A percentile compares a stretch with the other conserved stretches of the same genome.
Evolutionary conservation across 768 basidiomycete genomes (phyloP).

Genomic region (Suillus weaverae): DNA sequence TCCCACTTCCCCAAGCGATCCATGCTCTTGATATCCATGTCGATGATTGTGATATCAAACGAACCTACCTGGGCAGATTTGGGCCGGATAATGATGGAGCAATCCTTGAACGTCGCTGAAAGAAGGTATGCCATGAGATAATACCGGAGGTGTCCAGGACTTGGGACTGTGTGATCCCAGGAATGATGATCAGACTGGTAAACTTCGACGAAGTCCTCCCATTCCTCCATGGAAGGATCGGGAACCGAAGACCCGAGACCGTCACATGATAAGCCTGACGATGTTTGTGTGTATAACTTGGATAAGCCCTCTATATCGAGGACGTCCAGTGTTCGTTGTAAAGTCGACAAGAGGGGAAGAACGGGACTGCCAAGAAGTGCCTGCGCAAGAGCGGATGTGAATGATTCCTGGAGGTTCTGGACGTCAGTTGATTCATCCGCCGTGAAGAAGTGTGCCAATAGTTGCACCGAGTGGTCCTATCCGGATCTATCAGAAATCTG

Average conservation of each 20-base stretch:
- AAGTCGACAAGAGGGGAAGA: slow-evolving; percentile 50
- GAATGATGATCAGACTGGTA: slow-evolving; percentile 43
- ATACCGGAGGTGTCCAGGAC: slow-evolving; percentile 51
- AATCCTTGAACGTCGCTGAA: slow-evolving; percentile 96
- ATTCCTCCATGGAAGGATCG: slow-evolving; percentile 65
- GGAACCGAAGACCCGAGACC: slow-evolving; percentile 31
- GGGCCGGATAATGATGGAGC: slow-evolving; percentile 64
- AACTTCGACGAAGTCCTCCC: slow-evolving; percentile 58
- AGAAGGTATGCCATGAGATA: slow-evolving; percentile 77
- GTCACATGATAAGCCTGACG: slow-evolving; percentile 3
- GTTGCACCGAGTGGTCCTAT: neutral
- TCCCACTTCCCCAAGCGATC: slow-evolving; percentile 68
- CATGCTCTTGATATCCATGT: slow-evolving; percentile 81
- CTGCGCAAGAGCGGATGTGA: slow-evolving; percentile 51
- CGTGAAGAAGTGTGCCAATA: slow-evolving; percentile 15
- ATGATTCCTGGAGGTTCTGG: slow-evolving; percentile 44
- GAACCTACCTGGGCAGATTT: slow-evolving; percentile 4
- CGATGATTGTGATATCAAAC: slow-evolving; percentile 56
- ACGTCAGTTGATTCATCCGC: slow-evolving; percentile 10
- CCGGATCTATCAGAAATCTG: neutral
- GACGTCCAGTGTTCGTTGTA: slow-evolving; percentile 78
- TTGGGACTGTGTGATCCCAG: slow-evolving; percentile 39
- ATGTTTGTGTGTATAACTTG: slow-evolving; percentile 35
- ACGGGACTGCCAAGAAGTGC: slow-evolving; percentile 51
- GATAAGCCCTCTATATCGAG: slow-evolving; percentile 85